Evolutionary conservation across 1,139 yeast species (phyloP), one percentile per base, ranked within the genome.

Genomic region (Meyerozyma elateridarum): DNA sequence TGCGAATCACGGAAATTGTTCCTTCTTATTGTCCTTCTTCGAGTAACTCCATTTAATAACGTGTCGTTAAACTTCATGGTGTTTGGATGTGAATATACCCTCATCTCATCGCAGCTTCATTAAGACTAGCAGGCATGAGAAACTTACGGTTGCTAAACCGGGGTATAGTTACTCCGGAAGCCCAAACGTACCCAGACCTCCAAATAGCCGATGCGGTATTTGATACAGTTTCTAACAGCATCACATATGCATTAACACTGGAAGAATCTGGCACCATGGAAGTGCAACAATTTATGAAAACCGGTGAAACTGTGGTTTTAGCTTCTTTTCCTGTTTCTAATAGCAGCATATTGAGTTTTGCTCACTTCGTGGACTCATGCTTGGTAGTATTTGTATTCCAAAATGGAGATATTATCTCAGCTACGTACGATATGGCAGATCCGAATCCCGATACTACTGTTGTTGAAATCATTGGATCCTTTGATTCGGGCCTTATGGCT

Each of bases 401-500:
- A 34, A 70, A 72, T 43, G 93, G 93, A 44, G 91, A 82, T 50
- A 73, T 82, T n/a, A 60, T 81, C 20, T 65, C 74, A 12, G 79
- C 82, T 2, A 70, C 76, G n/a, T 82, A 82, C 45, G 81, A 76
- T 41, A 56, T 68, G 11, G 42, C 53, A 2, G 48, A 51, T 2
- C 65, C 74, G 1, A 79, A 80, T 47, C 64, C 68, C 29, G 76
- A 73, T 30, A 56, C 70, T 15, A 70, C 85, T 1, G 42, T 68
- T 3, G 76, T 80, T 19, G 87, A 80, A 49, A 80, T 89, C 36
- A 91, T 84, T 6, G 97, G 97, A 0, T 73, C 89, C 15, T 79
- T 91, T 20, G 96, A 88, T 47, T 75, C 69, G 25, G 93, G 91
- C 0, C 62, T 89, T 11, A 52, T 59, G 24, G 80, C 87, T 14